These are phyloP conservation scores for Colletotrichum sansevieriae DNA, from an alignment of 2,329 filamentous ascomycete genomes.

Conservation along the genomic window DNA sequence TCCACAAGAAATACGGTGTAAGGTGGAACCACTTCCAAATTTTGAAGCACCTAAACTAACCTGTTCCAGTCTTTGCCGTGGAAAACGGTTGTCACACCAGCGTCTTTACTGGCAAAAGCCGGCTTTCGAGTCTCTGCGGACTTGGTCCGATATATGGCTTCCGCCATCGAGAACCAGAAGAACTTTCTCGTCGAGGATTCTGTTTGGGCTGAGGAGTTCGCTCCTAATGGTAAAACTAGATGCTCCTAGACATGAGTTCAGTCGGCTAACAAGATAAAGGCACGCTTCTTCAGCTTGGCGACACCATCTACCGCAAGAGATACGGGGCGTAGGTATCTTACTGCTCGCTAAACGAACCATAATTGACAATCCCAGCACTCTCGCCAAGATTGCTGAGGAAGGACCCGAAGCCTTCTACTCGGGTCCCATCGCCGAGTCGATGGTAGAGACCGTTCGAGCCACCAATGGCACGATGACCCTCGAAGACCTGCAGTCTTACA, in stretches of 20 bases:
- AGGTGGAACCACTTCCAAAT: conserved; percentile 37
- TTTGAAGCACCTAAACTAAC: not conserved
- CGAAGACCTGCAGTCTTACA: conserved; percentile 81
- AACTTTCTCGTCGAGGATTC: conserved; percentile 82
- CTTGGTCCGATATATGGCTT: conserved; percentile 78
- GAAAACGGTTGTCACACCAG: conserved; percentile 79
- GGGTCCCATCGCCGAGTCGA: conserved; percentile 81
- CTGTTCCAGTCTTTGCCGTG: conserved; percentile 68
- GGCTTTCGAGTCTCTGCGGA: conserved; percentile 83
- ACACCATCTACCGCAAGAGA: conserved; percentile 83
- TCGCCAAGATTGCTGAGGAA: conserved; percentile 80
- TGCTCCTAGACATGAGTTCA: not conserved
- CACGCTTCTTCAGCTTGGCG: conserved; percentile 76
- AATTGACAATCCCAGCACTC: conserved; percentile 59
- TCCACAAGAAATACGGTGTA: conserved; percentile 80
- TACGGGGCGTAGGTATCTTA: conserved; percentile 69
- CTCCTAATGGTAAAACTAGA: conserved; percentile 72
- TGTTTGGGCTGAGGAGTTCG: conserved; percentile 89
- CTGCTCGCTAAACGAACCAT: not conserved
- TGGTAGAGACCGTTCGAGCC: conserved; percentile 75
- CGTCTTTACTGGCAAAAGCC: conserved; percentile 78
- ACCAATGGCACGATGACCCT: conserved; percentile 88
- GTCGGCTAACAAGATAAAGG: conserved; percentile 54
- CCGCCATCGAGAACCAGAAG: conserved; percentile 52
- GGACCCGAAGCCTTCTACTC: conserved; percentile 82